Base-by-base conservation (phyloP, 768 basidiomycete species). In the Termitomyces sp. region DNA sequence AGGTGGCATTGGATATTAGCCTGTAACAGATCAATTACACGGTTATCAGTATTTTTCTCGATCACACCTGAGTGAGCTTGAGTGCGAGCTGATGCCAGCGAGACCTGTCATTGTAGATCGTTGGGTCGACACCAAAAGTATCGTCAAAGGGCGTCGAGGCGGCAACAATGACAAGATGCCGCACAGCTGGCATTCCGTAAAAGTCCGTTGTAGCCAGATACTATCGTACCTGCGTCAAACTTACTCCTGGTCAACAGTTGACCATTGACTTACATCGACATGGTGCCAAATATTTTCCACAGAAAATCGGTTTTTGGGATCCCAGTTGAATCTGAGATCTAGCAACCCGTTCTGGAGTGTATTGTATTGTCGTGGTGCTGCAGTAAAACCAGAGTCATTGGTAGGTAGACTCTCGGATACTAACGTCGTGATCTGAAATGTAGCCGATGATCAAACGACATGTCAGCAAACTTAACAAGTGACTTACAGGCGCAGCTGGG, bases 1-100 rank as follows among this genome's bases (percentile, higher is more conserved):
- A 88, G 75, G 69, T 88, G 87, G 65, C 82, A 83, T 58, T 81
- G 80, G 50, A 88, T 84, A 52, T 79, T 73, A 48, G 78, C 75
- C 87, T 88, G 65, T 55, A 57, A 56, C 59, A 55, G 8, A 42
- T 55, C 40, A 44, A 55, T 33, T n/a, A 11, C 28, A 54, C 63
- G 35, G 2, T 63, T 22, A 61, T 46, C 33, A 60, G 3, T 18
- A n/a, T n/a, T 33, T 61, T 57, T 58, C 45, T 42, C 42, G 58
- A 49, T 55, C 68, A 63, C 74, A 84, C 84, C 75, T 80, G 75
- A 46, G 74, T 76, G 62, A 84, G 66, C 59, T 74, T 78, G 48
- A 79, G 74, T 32, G 79, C 78, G 33, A 83, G 71, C 24, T 73
- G 67, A 49, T 72, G 68, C 79, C 81, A 82, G 53, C 75, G 70